Evolutionary conservation across 192 early-diverging fungal species (phyloP).

Genomic region (Dissophora ornata): DNA sequence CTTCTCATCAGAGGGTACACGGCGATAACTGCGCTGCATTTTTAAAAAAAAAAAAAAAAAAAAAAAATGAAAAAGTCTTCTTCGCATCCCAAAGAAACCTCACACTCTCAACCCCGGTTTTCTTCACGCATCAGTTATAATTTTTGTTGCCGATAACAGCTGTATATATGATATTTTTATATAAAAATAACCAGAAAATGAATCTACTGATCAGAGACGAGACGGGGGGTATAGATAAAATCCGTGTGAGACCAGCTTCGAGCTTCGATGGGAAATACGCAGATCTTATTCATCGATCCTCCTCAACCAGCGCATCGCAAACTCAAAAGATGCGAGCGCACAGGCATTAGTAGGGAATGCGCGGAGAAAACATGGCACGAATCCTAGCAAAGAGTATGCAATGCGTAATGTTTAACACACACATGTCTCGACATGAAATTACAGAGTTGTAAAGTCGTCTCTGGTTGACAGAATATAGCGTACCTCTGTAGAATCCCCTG

Average conservation of each 20-base stretch:
- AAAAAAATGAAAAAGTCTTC: too few relatives aligned
- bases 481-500: slow-evolving; percentile 87
- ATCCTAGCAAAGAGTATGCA: slow-evolving; percentile 65
- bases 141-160: too few relatives aligned
- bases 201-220: too few relatives aligned
- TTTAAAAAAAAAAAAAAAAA: too few relatives aligned
- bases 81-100: too few relatives aligned
- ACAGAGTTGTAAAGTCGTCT: too few relatives aligned
- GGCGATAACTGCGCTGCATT: slow-evolving; percentile 26
- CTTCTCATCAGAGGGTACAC: slow-evolving; percentile 36
- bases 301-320: slow-evolving; percentile 62
- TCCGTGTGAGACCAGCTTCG: too few relatives aligned
- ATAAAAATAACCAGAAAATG: too few relatives aligned
- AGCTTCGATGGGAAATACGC: background rate
- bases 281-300: slow-evolving; percentile 31
- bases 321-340: slow-evolving; percentile 92
- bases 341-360: slow-evolving; percentile 96
- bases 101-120: too few relatives aligned
- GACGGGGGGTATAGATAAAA: background rate
- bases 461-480: slow-evolving; percentile 1
- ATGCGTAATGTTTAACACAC: too few relatives aligned
- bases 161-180: too few relatives aligned
- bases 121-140: too few relatives aligned
- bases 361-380: slow-evolving; percentile 88
- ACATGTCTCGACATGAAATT: background rate